Conservation (phyloP, 2,329 filamentous ascomycete genomes). For the Cytospora piceae region DNA sequence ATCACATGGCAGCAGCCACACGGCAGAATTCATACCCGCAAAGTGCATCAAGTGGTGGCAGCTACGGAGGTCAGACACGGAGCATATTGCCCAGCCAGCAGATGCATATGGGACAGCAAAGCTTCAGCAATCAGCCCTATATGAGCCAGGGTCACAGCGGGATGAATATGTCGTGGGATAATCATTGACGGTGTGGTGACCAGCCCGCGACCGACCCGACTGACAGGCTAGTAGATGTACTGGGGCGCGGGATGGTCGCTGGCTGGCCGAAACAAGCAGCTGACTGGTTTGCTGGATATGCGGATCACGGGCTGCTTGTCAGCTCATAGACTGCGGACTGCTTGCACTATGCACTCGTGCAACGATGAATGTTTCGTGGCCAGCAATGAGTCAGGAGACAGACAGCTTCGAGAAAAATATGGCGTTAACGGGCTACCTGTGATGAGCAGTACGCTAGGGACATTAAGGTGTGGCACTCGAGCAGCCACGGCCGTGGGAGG, state of each 20-base stretch:
- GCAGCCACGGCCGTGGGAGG: background rate
- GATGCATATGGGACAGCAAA: slow-evolving; percentile 25
- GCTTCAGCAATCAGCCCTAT: slow-evolving; percentile 26
- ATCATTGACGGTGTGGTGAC: slow-evolving; percentile 26
- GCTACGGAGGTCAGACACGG: slow-evolving; percentile 9
- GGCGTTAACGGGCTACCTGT: background rate
- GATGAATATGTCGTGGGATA: slow-evolving; percentile 26
- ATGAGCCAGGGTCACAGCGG: slow-evolving; percentile 23
- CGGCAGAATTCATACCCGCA: slow-evolving; percentile 22
- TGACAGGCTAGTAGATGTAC: slow-evolving; percentile 14
- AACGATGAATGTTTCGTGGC: background rate
- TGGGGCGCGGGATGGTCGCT: slow-evolving; percentile 15
- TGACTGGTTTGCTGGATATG: slow-evolving; percentile 20
- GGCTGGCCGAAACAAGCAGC: slow-evolving; percentile 17
- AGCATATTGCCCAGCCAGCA: slow-evolving; percentile 27
- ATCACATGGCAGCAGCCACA: slow-evolving; percentile 17
- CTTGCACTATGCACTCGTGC: background rate
- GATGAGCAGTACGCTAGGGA: background rate
- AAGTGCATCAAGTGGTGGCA: slow-evolving; percentile 5
- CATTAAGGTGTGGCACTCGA: background rate
- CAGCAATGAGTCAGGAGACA: background rate
- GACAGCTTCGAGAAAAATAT: background rate
- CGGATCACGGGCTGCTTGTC: slow-evolving; percentile 21
- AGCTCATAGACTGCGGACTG: background rate
- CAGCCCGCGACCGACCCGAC: slow-evolving; percentile 22